Base-by-base conservation (phyloP, 2,329 filamentous ascomycete genomes). In the Epichloe typhina region DNA sequence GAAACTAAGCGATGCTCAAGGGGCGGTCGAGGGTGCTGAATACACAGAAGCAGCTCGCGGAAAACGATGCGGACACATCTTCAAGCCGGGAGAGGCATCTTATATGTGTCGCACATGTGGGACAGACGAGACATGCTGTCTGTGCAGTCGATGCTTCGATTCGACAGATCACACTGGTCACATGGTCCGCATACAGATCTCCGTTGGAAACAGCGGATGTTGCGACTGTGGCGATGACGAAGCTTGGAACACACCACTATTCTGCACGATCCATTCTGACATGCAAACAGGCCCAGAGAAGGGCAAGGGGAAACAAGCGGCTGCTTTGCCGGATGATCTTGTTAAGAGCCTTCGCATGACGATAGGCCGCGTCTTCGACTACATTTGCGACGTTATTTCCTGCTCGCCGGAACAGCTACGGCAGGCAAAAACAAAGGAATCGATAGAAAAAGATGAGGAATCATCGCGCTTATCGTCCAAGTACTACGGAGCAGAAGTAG, bases 151-250 rank as follows among this genome's bases (percentile, higher is more conserved):
- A 57, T 98, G 93, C 69, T 98, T 95, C 65, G 88, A 97, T 62
- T 82, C 89, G 26, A 97, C 91, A 39, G 91, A 98, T 62, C 93
- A 98, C 66, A 84, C 88, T 11, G 90, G 85, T 12, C 93, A 98
- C 67, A 87, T 88, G 71, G 90, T 97, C 50, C 84, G 86, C 61
- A 88, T 98, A 52, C 86, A 78, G 52, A 82, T 95, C 45, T 95
- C 89, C 1, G 81, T 86, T 2, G 91, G 91, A 6, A 95, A 96
- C 63, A 93, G 86, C 62, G 91, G 91, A 43, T 97, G 94, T 70
- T 98, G 93, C 67, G 93, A 98, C 68, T 98, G 93, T 64, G 93
- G 93, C 53, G 93, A 98, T 63, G 81, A 85, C 19, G 94, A 98
- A 67, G 94, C 93, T 11, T 98, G 94, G 91, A 82, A 82, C 63